Evolutionary conservation across 2,329 filamentous ascomycete species (phyloP).

Genomic region (Capronia coronata): DNA sequence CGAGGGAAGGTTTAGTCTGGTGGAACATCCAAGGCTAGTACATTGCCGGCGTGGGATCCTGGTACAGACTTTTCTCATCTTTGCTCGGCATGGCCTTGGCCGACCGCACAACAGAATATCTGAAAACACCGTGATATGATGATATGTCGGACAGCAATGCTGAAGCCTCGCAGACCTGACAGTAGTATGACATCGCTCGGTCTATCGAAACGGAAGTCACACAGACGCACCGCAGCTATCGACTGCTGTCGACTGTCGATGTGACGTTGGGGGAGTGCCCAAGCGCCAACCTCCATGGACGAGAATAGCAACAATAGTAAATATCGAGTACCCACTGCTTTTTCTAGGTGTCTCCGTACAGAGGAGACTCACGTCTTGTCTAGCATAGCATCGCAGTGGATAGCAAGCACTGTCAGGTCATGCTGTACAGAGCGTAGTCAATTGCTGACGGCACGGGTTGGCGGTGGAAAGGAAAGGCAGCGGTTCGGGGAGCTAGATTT

Average conservation of each 20-base stretch:
- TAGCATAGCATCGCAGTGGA: too few species aligned
- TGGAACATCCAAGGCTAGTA: neutral
- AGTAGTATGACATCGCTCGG: neutral
- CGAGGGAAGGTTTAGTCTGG: neutral
- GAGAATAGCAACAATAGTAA: constrained; percentile 4
- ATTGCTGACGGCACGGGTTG: too few species aligned
- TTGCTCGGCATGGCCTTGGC: too few species aligned
- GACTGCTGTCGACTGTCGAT: too few species aligned
- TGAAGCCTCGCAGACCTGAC: neutral
- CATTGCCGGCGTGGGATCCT: neutral
- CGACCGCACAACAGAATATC: too few species aligned
- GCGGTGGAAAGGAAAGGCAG: too few species aligned
- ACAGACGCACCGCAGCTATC: too few species aligned
- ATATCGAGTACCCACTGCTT: neutral
- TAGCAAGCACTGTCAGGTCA: too few species aligned
- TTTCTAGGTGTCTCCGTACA: neutral
- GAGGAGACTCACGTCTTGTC: neutral
- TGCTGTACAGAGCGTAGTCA: too few species aligned
- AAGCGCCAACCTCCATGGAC: neutral
- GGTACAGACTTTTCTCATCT: neutral
- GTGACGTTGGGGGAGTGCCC: neutral
- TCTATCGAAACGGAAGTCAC: neutral
- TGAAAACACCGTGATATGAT: too few species aligned
- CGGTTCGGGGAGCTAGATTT: too few species aligned
- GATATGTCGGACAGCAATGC: too few species aligned